These are phyloP conservation scores for Stromatinia cepivora DNA, from an alignment of 2,329 filamentous ascomycete species.

Conservation along the genomic window DNA sequence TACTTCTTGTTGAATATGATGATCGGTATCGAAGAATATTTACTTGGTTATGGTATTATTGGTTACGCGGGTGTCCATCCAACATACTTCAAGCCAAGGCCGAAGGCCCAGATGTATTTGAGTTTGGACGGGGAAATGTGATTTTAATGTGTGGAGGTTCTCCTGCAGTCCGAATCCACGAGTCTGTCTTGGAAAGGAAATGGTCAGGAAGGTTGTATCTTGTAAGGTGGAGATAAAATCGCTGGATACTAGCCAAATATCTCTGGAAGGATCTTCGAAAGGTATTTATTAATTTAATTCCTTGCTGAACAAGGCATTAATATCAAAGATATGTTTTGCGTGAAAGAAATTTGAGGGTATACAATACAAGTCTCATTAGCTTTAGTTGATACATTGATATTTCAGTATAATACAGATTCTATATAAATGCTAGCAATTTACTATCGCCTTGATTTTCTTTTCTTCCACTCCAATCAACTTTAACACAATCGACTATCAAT, in stretches of 20 bases:
- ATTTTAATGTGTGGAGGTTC: slow-evolving; percentile 1
- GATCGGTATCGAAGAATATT: background rate
- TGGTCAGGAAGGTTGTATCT: slow-evolving; percentile 10
- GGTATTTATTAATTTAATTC: background rate
- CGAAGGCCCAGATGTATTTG: background rate
- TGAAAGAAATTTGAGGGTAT: too few species aligned
- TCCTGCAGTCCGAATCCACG: background rate
- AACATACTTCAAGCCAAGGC: background rate
- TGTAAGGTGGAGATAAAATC: background rate
- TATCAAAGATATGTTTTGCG: too few species aligned
- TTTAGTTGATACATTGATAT: too few species aligned
- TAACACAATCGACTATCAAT: too few species aligned
- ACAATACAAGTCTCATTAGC: too few species aligned
- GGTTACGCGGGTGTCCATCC: background rate
- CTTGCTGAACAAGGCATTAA: too few species aligned
- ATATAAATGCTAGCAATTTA: too few species aligned
- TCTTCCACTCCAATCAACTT: too few species aligned
- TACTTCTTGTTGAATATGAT: background rate
- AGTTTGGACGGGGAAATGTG: too few species aligned
- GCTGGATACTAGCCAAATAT: background rate
- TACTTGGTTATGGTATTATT: background rate
- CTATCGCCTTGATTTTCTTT: too few species aligned
- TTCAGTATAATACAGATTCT: too few species aligned
- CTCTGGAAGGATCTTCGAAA: slow-evolving; percentile 7
- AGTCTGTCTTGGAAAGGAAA: slow-evolving; percentile 14